Conservation (phyloP, 177 flowering plant genomes). For the Vitis hybrid region DNA sequence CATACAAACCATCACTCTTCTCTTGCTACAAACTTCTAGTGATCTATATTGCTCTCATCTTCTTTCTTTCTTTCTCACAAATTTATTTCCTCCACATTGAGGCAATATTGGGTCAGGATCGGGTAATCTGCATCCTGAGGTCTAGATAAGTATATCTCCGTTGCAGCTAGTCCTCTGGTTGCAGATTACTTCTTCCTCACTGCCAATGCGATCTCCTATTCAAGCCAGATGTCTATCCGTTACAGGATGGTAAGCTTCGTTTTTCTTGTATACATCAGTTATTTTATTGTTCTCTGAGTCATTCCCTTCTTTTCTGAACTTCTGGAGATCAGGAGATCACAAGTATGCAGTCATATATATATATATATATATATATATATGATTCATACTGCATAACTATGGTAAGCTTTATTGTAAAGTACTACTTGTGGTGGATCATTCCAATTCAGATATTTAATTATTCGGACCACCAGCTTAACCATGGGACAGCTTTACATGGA, state of each 20-base stretch:
- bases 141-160: constrained; percentile 22
- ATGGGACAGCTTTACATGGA: no score
- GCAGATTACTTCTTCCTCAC: constrained; percentile 58
- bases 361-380: not conserved
- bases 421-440: no score
- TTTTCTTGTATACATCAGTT: not conserved
- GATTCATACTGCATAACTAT: not conserved
- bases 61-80: not conserved
- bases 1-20: constrained; percentile 3
- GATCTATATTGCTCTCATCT: no score
- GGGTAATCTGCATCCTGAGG: constrained; percentile 86
- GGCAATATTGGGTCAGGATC: constrained; percentile 32
- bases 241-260: not conserved
- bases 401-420: not conserved
- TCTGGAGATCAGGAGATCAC: not conserved
- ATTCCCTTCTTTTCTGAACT: not conserved
- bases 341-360: not conserved
- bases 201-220: constrained; percentile 16
- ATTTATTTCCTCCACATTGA: not conserved
- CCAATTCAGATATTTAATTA: no score
- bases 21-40: not conserved
- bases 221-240: not conserved
- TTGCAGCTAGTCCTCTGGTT: constrained; percentile 43
- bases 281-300: not conserved
- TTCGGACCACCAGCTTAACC: no score